Evolutionary conservation across 2,329 filamentous ascomycete genomes (phyloP), one percentile per base, ranked within the genome.

Genomic region (Huntiella savannae): DNA sequence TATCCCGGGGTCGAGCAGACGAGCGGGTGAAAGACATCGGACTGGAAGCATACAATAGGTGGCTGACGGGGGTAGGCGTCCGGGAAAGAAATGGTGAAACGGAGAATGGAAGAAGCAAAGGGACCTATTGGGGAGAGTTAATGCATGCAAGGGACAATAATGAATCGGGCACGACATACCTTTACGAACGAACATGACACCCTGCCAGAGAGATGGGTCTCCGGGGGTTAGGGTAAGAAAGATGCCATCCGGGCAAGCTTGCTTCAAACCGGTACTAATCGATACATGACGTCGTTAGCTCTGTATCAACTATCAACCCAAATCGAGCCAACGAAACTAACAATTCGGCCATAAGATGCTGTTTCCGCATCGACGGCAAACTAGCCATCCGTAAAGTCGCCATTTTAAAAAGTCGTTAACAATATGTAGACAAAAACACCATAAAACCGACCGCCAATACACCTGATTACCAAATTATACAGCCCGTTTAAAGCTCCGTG

Each of bases 1-100:
- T 93, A 92, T 3, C 85, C 94, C n/a, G 86, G 94, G 51, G 92
- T 70, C 34, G 91, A 87, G 5, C 87, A 86, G 53, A 96, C 79
- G 37, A 98, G 70, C 13, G 88, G 88, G 59, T 98, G 88, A 60
- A 96, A 98, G 54, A 96, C 80, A 59, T 96, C 88, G 54, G 84
- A 92, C 40, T 77, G 74, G 61, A 98, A 94, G 46, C 80, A 88
- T 53, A 98, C 75, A 13, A 87, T 68, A 7, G 91, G 91, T 43
- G 88, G 83, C 15, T 83, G 64, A 44, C 70, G 64, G 10, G 88
- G 88, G 59, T 92, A 95, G 35, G 72, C 70, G 50, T 80, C 69
- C 33, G 87, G 83, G 56, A 96, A 96, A 17, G 79, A 79, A 53
- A 96, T 81, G 54, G 91, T 79, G 62, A 96, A 93, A 55, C 87